Evolutionary conservation across 78 protist genomes (phyloP), one percentile per base, ranked within the genome.

Genomic region (Chrysochromulina parva): DNA sequence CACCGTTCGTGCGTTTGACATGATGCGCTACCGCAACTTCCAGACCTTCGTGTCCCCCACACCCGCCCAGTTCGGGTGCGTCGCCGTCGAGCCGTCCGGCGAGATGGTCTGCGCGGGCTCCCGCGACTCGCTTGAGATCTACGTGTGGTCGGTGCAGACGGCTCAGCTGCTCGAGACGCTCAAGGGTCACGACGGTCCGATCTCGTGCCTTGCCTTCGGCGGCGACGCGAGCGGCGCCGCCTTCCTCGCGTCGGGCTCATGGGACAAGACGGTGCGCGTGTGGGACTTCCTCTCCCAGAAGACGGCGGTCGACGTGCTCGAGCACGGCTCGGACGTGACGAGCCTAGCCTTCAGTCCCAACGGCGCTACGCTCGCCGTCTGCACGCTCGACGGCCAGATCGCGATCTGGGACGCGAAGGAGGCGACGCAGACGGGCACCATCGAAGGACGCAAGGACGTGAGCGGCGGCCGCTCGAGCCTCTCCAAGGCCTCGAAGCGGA

Each of bases 1-100:
- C 59, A 97, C 98, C 14, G 86, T 53, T 28, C 94, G 98, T 28
- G 99, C 98, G 14, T 96, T 82, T 88, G 99, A 98, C 89, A 66
- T 97, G 73, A 13, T 90, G 59, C 95, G 99, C 54, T 97, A 97
- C 94, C 91, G 99, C 53, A 93, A 95, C 90, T 98, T 97, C 90
- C 88, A 93, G 92, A 74, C 82, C 19, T 24, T 74, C 28, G 82
- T 74, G 57, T 17, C 82, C 57, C 82, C 82, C 28, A 74, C 82
- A 24, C 82, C 82, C 94, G 81, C 96, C 94, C 95, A 90, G 90
- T 54, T 94, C 48, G 47, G 87, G 3, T 91, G 93, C 52, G 59
- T 98, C 20, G 97, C 99, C 7, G 78, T 96, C 71, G 99, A 98
- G 50, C 90, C 97, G 47, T 48, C 94, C 3, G 98, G 98, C 60